Evolutionary conservation across 108 stramenopile species (phyloP).

Genomic region (Epithemia pelagica): DNA sequence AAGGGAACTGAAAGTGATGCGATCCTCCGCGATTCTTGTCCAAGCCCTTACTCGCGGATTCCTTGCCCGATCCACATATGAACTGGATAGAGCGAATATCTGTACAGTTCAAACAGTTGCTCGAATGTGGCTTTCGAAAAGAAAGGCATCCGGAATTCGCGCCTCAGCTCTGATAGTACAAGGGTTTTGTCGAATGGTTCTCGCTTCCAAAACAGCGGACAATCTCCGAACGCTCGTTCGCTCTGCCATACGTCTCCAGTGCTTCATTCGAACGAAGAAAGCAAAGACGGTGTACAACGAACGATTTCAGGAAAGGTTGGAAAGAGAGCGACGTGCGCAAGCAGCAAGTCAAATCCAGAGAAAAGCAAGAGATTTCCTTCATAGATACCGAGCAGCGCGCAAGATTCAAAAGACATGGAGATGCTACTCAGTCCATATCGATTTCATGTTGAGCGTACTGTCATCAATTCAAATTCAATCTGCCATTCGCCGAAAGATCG

Average conservation of each 20-base stretch:
- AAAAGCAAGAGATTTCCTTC: background rate
- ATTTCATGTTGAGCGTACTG: constrained; percentile 37
- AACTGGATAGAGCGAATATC: background rate
- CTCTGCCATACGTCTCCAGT: background rate
- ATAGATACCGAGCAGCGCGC: constrained; percentile 22
- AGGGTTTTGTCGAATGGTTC: background rate
- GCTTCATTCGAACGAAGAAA: background rate
- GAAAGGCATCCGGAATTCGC: background rate
- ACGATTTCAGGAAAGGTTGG: background rate
- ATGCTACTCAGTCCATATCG: constrained; percentile 46
- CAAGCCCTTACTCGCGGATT: background rate
- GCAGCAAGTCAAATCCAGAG: background rate
- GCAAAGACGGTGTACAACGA: background rate
- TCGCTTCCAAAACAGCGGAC: background rate
- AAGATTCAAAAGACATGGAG: constrained; percentile 60
- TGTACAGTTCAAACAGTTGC: background rate
- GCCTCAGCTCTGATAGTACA: background rate
- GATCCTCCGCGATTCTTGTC: background rate
- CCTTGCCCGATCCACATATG: background rate
- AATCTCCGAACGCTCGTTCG: background rate
- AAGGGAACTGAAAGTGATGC: background rate
- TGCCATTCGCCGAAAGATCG: background rate
- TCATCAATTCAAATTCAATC: constrained; percentile 22
- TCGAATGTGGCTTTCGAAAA: background rate
- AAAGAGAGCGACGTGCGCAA: background rate